Evolutionary conservation across 1,284 basidiomycete species (phyloP), one percentile per base, ranked within the genome.

Genomic region (Trichosporon faecale): DNA sequence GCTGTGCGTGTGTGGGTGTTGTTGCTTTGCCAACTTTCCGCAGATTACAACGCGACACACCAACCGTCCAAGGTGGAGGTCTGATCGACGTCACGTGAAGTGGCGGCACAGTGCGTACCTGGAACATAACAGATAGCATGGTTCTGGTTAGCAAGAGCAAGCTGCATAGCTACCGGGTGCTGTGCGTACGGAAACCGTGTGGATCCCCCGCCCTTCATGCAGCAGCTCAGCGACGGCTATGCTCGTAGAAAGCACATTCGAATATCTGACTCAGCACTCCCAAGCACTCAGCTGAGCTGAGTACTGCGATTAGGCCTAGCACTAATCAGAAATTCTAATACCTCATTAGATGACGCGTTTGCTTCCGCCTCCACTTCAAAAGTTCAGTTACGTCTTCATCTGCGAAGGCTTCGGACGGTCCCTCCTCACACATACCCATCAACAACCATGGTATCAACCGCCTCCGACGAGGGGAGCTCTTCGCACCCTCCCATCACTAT

Each of bases 401-500:
- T 44, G n/a, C 64, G 23, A 23, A 31, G n/a, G 21, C 21, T 61
- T 8, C 18, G 18, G 27, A 6, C 29, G 29, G 27, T 31, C 27
- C 18, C 16, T 31, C 18, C 27, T 61, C 57, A 18, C 23, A 2
- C 21, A 37, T 37, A 3, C 61, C 6, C 18, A 49, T 52, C 35
- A 9, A 57, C 29, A 37, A 57, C 64, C 31, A 74, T 74, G 67
- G 69, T 76, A 21, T 69, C 72, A 37, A 71, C 70, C n/a, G 68
- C 69, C 5, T 66, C 73, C 46, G 66, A n/a, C 29, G 57, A 61
- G 29, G 27, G 55, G 35, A 35, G 61, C 23, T 31, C 69, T 27
- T 52, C 74, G 40, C 77, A 78, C 49, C 79, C 81, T 12, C 73
- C 73, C 3, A 94, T 94, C 66, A 90, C 90, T 0, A 92, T 95